Evolutionary conservation across 345 rosid genomes (phyloP).

Genomic region (Pistacia atlantica): DNA sequence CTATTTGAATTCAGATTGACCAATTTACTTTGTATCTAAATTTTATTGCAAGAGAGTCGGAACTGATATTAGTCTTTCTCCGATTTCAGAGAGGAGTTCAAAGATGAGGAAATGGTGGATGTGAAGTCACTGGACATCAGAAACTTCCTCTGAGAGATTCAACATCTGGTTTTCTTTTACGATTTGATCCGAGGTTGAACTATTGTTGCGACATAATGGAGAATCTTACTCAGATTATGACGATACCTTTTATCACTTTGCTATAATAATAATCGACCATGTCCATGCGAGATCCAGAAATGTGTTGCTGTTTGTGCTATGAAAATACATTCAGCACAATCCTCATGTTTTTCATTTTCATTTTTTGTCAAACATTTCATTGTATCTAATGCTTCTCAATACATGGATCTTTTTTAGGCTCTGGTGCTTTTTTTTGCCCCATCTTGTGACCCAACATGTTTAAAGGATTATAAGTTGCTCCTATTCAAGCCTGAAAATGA

Average conservation of each 20-base stretch:
- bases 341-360: background rate
- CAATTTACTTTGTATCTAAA: no score
- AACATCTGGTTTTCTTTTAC: background rate
- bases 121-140: slow-evolving; percentile 93
- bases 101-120: slow-evolving; percentile 72
- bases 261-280: slow-evolving; percentile 24
- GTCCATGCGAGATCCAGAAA: slow-evolving; percentile 15
- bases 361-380: background rate
- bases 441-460: background rate
- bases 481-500: background rate
- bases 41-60: background rate
- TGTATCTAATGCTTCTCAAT: background rate
- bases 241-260: slow-evolving; percentile 20
- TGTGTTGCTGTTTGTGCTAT: background rate
- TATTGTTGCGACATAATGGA: background rate
- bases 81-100: slow-evolving; percentile 85
- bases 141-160: slow-evolving; percentile 63
- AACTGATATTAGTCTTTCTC: background rate
- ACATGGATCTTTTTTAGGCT: background rate
- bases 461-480: background rate
- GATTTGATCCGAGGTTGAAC: slow-evolving; percentile 7
- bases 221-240: slow-evolving; percentile 3
- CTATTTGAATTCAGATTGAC: no score
- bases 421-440: background rate
- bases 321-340: background rate